Evolutionary conservation across 805 yeast genomes (phyloP).

Genomic region (Starmerella kuoi): DNA sequence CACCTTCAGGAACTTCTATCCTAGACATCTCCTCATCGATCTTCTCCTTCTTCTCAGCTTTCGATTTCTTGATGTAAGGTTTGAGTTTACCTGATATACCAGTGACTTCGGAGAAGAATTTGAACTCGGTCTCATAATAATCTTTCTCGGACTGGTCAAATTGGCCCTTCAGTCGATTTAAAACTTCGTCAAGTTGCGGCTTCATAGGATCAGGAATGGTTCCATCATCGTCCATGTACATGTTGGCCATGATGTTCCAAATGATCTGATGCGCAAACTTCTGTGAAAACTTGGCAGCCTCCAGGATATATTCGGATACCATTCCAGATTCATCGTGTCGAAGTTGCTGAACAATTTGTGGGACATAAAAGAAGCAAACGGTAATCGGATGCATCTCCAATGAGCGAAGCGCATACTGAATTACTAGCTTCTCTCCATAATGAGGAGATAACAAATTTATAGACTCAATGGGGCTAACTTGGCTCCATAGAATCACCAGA

Average conservation of each 20-base stretch:
- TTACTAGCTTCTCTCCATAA: conserved; percentile 47
- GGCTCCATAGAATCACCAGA: conserved; percentile 49
- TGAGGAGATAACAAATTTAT: conserved; percentile 73
- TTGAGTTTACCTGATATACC: conserved; percentile 87
- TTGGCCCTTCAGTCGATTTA: conserved; percentile 46
- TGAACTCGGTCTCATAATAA: conserved; percentile 73
- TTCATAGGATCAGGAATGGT: conserved; percentile 67
- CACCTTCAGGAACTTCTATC: conserved; percentile 64
- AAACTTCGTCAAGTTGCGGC: conserved; percentile 67
- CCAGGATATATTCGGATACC: conserved; percentile 76
- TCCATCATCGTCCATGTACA: conserved; percentile 81
- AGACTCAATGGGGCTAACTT: conserved; percentile 70
- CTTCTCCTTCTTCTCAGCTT: conserved; percentile 90
- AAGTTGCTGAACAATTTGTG: conserved; percentile 89
- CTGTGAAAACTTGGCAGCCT: conserved; percentile 81
- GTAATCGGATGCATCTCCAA: conserved; percentile 78
- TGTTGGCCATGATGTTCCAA: conserved; percentile 94
- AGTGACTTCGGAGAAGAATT: conserved; percentile 83
- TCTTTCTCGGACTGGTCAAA: conserved; percentile 49
- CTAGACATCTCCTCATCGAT: conserved; percentile 91
- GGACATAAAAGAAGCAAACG: conserved; percentile 88
- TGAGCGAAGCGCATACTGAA: conserved; percentile 85
- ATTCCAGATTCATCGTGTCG: conserved; percentile 73
- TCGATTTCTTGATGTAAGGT: conserved; percentile 85
- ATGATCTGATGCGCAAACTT: conserved; percentile 94